Conservation (phyloP, 208 protist genomes). For the Leishmania gerbilli region DNA sequence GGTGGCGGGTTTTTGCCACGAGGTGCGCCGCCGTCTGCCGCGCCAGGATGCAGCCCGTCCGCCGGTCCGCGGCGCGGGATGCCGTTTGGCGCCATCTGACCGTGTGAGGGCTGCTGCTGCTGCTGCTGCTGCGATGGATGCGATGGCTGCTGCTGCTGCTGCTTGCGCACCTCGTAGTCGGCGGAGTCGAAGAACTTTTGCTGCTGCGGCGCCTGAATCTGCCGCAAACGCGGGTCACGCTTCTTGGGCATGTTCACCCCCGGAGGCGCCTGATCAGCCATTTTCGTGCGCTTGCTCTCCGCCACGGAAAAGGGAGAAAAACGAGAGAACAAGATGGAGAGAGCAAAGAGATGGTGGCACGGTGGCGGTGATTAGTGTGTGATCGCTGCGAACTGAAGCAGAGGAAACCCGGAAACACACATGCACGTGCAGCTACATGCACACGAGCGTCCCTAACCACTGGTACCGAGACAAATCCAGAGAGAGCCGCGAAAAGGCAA, state of each 20-base stretch:
- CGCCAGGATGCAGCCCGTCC: neutral
- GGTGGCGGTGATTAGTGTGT: neutral
- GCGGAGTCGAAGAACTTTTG: conserved; percentile 91
- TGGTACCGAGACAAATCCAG: neutral
- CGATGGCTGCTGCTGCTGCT: conserved; percentile 36
- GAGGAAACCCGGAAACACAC: neutral
- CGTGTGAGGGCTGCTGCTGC: conserved; percentile 1
- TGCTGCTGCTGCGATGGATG: conserved; percentile 52
- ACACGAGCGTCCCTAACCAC: neutral
- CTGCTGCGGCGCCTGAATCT: conserved; percentile 62
- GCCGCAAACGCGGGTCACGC: conserved; percentile 77
- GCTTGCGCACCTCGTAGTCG: conserved; percentile 86
- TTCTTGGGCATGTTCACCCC: conserved; percentile 91
- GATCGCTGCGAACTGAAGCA: neutral
- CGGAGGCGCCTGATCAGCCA: conserved; percentile 42
- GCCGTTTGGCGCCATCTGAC: neutral
- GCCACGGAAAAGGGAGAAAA: neutral
- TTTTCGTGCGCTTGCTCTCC: neutral
- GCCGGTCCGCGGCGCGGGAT: neutral
- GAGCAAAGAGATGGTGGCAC: neutral
- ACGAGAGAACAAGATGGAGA: neutral
- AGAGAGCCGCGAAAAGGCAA: neutral
- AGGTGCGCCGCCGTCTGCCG: neutral
- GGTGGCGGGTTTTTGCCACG: conserved; percentile 6
- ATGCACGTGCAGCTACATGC: neutral